Percentiles rank a stretch among this genome's conserved stretches.
Evolutionary conservation across 441 rosid species (phyloP).

Genomic region (Populus tomentosa): DNA sequence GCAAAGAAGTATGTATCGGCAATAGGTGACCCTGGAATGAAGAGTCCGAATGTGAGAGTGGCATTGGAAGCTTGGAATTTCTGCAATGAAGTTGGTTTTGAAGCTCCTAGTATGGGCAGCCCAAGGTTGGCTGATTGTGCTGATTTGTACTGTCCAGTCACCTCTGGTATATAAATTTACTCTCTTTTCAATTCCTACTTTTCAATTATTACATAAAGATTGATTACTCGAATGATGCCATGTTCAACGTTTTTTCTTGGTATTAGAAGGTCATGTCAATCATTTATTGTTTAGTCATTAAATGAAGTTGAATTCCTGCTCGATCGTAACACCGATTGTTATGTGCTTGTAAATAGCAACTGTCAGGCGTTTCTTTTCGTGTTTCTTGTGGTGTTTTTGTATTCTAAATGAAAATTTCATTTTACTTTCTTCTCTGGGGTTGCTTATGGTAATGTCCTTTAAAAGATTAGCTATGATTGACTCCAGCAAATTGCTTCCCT

Average conservation of each 20-base stretch:
- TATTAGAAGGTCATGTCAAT: neutral
- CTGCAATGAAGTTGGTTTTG: constrained; percentile 72
- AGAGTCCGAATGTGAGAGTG: constrained; percentile 48
- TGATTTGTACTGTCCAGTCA: constrained; percentile 37
- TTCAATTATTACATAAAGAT: neutral
- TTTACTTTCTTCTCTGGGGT: neutral
- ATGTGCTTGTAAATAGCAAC: neutral
- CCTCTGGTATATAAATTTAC: constrained; percentile 26
- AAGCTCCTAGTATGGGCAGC: constrained; percentile 62
- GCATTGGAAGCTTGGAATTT: constrained; percentile 76
- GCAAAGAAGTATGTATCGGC: constrained; percentile 33
- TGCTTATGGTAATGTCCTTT: neutral
- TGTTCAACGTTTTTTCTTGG: neutral
- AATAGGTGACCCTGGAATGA: constrained; percentile 69
- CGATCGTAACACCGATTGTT: neutral
- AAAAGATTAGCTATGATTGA: neutral
- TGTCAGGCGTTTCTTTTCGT: neutral
- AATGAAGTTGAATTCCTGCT: neutral
- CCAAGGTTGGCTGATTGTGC: constrained; percentile 70
- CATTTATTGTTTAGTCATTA: neutral
- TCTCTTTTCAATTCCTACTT: neutral
- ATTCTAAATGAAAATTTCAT: neutral
- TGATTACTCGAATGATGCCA: neutral
- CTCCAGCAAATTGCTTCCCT: neutral
- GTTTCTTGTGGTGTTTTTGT: neutral